A percentile compares a stretch with the other conserved stretches of the same genome.
Evolutionary conservation across 2,329 filamentous ascomycete genomes (phyloP).

Genomic region (Metarhizium sp.): DNA sequence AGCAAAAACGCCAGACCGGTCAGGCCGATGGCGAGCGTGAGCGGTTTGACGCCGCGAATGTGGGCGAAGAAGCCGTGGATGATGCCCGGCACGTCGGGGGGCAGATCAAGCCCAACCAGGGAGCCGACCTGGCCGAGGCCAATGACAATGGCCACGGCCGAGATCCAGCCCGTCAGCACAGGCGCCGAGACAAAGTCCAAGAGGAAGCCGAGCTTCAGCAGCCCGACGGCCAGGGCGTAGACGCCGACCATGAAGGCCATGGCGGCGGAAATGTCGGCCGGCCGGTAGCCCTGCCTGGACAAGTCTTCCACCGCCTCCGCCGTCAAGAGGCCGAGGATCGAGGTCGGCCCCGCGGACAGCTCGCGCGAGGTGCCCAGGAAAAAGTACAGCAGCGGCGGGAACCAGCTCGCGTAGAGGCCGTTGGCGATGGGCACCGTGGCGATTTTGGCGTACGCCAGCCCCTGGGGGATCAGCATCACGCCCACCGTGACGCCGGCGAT

Average conservation of each 20-base stretch:
- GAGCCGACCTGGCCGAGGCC: conserved; percentile 55
- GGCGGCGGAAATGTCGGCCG: conserved; percentile 48
- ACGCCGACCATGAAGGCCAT: conserved; percentile 56
- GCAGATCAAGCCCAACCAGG: conserved; percentile 46
- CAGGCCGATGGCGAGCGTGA: conserved; percentile 51
- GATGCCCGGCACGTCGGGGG: conserved; percentile 43
- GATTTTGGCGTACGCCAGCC: conserved; percentile 51
- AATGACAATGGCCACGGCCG: conserved; percentile 56
- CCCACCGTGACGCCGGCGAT: conserved; percentile 54
- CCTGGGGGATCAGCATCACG: conserved; percentile 50
- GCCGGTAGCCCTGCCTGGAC: conserved; percentile 36
- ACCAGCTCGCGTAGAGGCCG: conserved; percentile 50
- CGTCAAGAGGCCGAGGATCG: conserved; percentile 53
- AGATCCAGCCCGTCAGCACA: conserved; percentile 56
- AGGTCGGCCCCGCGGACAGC: conserved; percentile 54
- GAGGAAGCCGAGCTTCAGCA: conserved; percentile 55
- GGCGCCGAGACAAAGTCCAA: conserved; percentile 58
- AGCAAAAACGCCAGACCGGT: conserved; percentile 46
- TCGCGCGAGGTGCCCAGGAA: conserved; percentile 53
- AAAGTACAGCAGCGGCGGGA: conserved; percentile 46
- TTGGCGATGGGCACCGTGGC: conserved; percentile 52
- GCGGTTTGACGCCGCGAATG: conserved; percentile 46
- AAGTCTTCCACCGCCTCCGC: conserved; percentile 49
- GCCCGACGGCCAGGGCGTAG: conserved; percentile 47
- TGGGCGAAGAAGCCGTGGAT: conserved; percentile 49